Evolutionary conservation across 2,329 filamentous ascomycete species (phyloP).

Genomic region (Scopulariopsis brevicaulis): DNA sequence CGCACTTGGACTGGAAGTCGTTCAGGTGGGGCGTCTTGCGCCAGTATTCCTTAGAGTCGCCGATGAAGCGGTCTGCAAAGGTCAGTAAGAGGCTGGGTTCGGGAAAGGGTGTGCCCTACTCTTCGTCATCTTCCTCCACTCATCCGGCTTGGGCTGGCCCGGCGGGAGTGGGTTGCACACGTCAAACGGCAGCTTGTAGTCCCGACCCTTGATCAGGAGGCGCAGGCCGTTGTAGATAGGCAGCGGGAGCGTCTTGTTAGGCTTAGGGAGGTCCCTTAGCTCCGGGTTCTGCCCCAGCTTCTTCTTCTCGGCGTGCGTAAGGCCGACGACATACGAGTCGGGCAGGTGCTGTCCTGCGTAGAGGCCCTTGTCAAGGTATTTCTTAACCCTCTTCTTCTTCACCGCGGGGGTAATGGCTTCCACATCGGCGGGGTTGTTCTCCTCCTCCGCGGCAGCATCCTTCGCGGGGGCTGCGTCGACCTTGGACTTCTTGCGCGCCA

Average conservation of each 20-base stretch:
- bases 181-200: slow-evolving; percentile 85
- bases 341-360: slow-evolving; percentile 70
- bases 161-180: slow-evolving; percentile 78
- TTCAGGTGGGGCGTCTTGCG: slow-evolving; percentile 66
- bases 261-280: slow-evolving; percentile 29
- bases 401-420: slow-evolving; percentile 13
- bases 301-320: slow-evolving; percentile 41
- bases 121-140: slow-evolving; percentile 85
- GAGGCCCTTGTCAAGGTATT: slow-evolving; percentile 71
- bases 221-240: slow-evolving; percentile 71
- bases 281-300: slow-evolving; percentile 34
- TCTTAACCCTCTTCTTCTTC: slow-evolving; percentile 48
- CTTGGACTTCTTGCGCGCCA: slow-evolving; percentile 22
- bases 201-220: slow-evolving; percentile 57
- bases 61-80: slow-evolving; percentile 71
- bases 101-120: slow-evolving; percentile 44
- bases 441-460: slow-evolving; percentile 13
- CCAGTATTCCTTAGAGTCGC: slow-evolving; percentile 71
- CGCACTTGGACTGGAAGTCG: slow-evolving; percentile 65
- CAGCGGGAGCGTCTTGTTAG: slow-evolving; percentile 53
- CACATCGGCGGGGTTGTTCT: slow-evolving; percentile 13
- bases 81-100: slow-evolving; percentile 15
- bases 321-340: slow-evolving; percentile 30
- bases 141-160: slow-evolving; percentile 82
- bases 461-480: slow-evolving; percentile 11